phyloP scores from a whole-genome alignment of 495 filamentous ascomycete genomes.

The Penicillium alfredii region DNA sequence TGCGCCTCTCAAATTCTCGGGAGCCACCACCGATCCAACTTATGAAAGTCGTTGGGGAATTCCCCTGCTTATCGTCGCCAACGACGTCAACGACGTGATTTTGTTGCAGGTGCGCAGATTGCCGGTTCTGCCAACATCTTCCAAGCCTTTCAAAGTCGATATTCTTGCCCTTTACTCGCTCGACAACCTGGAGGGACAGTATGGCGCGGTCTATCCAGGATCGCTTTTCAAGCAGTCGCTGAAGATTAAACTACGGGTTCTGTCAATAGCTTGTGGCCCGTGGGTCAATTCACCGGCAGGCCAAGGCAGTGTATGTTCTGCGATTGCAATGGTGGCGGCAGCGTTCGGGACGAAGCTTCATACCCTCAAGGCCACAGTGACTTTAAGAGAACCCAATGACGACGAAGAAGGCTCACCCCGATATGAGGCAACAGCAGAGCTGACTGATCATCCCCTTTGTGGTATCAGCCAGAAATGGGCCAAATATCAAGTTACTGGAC shows the following conservation, averaged over 20 bases:
- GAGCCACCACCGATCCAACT: background rate
- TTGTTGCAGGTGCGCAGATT: conserved; percentile 21
- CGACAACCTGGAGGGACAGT: conserved; percentile 5
- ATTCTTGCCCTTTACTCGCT: conserved; percentile 23
- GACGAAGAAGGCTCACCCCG: background rate
- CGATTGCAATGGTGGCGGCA: conserved; percentile 23
- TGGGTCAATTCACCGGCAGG: conserved; percentile 21
- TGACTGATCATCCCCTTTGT: conserved; percentile 18
- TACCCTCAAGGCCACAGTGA: conserved; percentile 23
- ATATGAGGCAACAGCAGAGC: conserved; percentile 5
- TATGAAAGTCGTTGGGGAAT: conserved; percentile 39
- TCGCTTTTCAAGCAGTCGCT: conserved; percentile 29
- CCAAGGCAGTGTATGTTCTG: conserved; percentile 7
- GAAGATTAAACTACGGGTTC: conserved; percentile 14
- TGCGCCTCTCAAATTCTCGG: conserved; percentile 26
- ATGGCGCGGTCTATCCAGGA: conserved; percentile 11
- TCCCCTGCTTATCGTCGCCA: conserved; percentile 30
- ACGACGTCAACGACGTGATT: conserved; percentile 40
- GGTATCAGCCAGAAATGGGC: conserved; percentile 1
- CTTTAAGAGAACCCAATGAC: conserved; percentile 2
- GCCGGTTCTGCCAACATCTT: background rate
- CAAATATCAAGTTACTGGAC: conserved; percentile 25
- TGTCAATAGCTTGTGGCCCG: conserved; percentile 33
- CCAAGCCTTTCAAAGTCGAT: conserved; percentile 14
- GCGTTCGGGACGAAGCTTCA: conserved; percentile 26